A percentile compares a stretch with the other conserved stretches of the same genome.
These are phyloP conservation scores for Colletotrichum lupini DNA, from an alignment of 2,329 filamentous ascomycete genomes.

Conservation along the genomic window DNA sequence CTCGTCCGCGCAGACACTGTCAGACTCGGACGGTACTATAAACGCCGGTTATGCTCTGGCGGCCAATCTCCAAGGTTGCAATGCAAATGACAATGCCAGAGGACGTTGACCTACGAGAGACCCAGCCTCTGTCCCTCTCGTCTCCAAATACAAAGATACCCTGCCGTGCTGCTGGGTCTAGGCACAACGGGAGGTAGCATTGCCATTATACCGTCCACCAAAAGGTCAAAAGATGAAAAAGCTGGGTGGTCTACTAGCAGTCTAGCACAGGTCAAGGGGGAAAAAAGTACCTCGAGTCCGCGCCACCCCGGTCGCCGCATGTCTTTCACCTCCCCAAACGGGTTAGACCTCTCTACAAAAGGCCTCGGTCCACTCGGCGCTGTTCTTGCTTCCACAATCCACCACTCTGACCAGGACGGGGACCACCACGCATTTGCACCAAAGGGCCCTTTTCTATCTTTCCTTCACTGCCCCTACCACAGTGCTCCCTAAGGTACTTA, in stretches of 20 bases:
- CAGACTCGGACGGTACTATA: background rate
- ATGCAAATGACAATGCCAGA: background rate
- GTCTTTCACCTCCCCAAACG: conserved; percentile 45
- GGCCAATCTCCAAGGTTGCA: background rate
- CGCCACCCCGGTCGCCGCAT: conserved; percentile 32
- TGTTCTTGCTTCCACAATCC: conserved; percentile 26
- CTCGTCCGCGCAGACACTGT: background rate
- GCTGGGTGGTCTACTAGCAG: background rate
- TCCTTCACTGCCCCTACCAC: background rate
- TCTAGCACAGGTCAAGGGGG: background rate
- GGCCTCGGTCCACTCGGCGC: conserved; percentile 35
- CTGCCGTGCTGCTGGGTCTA: background rate
- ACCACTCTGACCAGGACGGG: no score
- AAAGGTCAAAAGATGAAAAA: background rate
- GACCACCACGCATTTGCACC: no score
- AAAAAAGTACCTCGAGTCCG: conserved; percentile 32
- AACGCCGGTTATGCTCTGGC: background rate
- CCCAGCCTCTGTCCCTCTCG: background rate
- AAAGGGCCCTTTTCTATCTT: conserved; percentile 2
- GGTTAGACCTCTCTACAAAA: conserved; percentile 39
- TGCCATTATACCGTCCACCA: background rate
- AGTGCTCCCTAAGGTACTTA: background rate
- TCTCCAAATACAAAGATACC: background rate
- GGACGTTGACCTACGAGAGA: background rate
- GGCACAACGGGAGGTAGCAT: background rate